phyloP scores from a whole-genome alignment of 2,329 filamentous ascomycete species.

The Verticillium nubilum region DNA sequence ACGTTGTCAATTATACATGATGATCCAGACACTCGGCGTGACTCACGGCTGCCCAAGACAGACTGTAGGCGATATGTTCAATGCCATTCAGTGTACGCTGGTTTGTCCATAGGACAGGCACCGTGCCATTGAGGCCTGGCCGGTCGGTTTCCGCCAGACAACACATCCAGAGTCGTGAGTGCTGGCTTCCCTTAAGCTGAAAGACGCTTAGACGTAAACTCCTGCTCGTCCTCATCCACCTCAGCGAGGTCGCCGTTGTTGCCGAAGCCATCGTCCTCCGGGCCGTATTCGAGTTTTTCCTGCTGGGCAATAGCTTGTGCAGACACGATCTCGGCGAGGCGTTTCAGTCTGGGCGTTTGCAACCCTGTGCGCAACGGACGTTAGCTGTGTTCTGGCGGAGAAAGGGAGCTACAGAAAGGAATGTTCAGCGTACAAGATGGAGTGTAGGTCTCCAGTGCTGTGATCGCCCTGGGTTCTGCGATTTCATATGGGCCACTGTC shows the following conservation, averaged over 20 bases:
- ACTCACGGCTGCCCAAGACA: background rate
- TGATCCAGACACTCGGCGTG: background rate
- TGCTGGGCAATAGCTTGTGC: slow-evolving; percentile 95
- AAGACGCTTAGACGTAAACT: slow-evolving; percentile 1
- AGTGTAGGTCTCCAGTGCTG: slow-evolving; percentile 94
- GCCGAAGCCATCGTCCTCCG: slow-evolving; percentile 38
- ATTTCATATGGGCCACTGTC: slow-evolving; percentile 98
- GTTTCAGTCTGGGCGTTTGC: slow-evolving; percentile 91
- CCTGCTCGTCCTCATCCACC: slow-evolving; percentile 34
- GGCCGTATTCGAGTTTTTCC: slow-evolving; percentile 66
- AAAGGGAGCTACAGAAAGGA: background rate
- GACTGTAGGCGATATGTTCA: background rate
- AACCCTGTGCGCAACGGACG: slow-evolving; percentile 55
- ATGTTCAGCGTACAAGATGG: slow-evolving; percentile 73
- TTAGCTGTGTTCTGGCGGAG: slow-evolving; percentile 21
- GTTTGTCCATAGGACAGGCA: background rate
- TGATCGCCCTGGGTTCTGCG: slow-evolving; percentile 92
- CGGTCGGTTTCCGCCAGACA: background rate
- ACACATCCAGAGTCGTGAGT: background rate
- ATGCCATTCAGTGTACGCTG: background rate
- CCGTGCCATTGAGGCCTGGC: background rate
- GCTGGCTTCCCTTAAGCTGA: background rate
- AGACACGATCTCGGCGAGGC: slow-evolving; percentile 95
- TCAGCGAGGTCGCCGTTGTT: slow-evolving; percentile 44
- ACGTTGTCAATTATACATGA: background rate